Conservation (phyloP, 2,329 filamentous ascomycete species). For the Pochonia chlamydosporia region DNA sequence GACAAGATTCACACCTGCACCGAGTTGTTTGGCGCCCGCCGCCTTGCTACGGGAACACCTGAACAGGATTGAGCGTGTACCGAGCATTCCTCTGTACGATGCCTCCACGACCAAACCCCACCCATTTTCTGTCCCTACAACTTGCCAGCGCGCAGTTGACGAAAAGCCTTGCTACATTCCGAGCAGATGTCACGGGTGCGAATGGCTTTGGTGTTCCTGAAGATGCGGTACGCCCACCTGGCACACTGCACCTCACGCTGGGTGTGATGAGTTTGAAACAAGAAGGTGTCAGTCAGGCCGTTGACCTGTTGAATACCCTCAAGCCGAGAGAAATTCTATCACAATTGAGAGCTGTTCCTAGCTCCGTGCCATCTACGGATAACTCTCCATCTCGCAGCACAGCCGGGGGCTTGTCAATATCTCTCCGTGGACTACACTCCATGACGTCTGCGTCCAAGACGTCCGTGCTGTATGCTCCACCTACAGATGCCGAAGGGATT, state of each 20-base stretch:
- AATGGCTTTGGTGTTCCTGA: slow-evolving; percentile 48
- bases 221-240: slow-evolving; percentile 67
- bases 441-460: slow-evolving; percentile 56
- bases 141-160: slow-evolving; percentile 63
- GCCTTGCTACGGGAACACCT: no score
- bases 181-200: slow-evolving; percentile 45
- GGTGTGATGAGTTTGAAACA: slow-evolving; percentile 73
- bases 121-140: slow-evolving; percentile 73
- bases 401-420: slow-evolving; percentile 31
- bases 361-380: not conserved
- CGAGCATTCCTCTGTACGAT: slow-evolving; percentile 15
- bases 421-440: slow-evolving; percentile 48
- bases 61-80: no score
- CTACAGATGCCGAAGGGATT: slow-evolving; percentile 43
- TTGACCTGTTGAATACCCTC: slow-evolving; percentile 32
- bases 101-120: slow-evolving; percentile 42
- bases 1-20: no score
- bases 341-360: slow-evolving; percentile 11
- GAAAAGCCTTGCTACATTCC: slow-evolving; percentile 56
- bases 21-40: no score
- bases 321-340: slow-evolving; percentile 34
- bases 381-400: not conserved
- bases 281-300: slow-evolving; percentile 37
- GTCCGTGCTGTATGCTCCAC: slow-evolving; percentile 60
- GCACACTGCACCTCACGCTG: slow-evolving; percentile 79